Conservation (phyloP, 2,329 filamentous ascomycete genomes). For the Monosporascus sp. region DNA sequence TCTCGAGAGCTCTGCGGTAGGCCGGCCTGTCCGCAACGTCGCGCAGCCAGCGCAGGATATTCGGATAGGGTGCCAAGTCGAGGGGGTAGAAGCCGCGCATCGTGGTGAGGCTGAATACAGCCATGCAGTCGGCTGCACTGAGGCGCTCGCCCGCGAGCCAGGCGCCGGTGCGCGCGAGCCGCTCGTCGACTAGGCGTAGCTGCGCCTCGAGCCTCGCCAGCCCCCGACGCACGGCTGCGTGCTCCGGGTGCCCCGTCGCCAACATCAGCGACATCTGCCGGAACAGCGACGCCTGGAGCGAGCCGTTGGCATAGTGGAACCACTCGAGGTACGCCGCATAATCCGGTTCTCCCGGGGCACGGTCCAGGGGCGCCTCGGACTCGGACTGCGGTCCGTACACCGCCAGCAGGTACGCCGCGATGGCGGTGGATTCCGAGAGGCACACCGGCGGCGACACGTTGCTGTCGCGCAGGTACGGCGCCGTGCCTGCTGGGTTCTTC, state of each 20-base stretch:
- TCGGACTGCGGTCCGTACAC: not conserved
- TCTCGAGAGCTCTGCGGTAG: conserved; percentile 2
- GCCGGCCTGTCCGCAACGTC: conserved; percentile 4
- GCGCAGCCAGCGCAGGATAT: conserved; percentile 4
- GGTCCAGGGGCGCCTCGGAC: not conserved
- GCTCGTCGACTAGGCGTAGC: conserved; percentile 3
- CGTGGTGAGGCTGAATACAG: conserved; percentile 4
- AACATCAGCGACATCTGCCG: conserved; percentile 1
- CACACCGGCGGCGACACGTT: not conserved
- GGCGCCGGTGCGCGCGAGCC: conserved; percentile 1
- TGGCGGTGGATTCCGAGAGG: conserved; percentile 4
- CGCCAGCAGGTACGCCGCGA: conserved; percentile 1
- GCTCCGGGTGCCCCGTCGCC: not conserved
- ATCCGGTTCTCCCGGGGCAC: conserved; percentile 1
- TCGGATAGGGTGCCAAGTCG: conserved; percentile 2
- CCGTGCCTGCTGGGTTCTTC: conserved; percentile 3
- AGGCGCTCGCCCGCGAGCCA: conserved; percentile 3
- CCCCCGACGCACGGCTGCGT: not conserved
- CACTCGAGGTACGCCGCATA: conserved; percentile 4
- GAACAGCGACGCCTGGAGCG: conserved; percentile 1
- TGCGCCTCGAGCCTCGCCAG: not conserved
- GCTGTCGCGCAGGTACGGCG: conserved; percentile 4
- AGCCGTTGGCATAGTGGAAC: conserved; percentile 7
- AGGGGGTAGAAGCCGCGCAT: conserved; percentile 1
- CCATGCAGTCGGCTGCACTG: conserved; percentile 6